Evolutionary conservation across 352 stramenopile species (phyloP), one percentile per base, ranked within the genome.

Genomic region (Globisporangium barbulae): DNA sequence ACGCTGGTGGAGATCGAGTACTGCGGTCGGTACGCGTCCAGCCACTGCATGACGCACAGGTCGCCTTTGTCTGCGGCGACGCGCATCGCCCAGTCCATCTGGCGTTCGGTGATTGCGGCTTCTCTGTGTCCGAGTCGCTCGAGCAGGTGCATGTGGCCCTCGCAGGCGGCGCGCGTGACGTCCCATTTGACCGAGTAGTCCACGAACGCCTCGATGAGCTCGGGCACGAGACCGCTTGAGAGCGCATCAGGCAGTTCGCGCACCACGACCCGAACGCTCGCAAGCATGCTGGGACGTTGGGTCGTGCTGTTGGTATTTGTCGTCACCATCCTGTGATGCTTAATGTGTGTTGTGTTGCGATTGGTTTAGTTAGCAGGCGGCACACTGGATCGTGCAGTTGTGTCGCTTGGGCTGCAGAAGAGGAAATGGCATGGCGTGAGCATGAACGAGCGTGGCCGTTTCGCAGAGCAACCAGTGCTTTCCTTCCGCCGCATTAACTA

Each of bases 11-110:
- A 81, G 35, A 75, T 68, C 30, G 64, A 70, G 35, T 64, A 54
- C 6, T 80, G 47, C 2, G 70, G 68, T 13, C 67, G 44, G 53
- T 82, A 79, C 5, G 57, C 68, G 19, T 61, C 71, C 22, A 85
- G 68, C 72, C 75, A 83, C 60, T 78, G 60, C 15, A 85, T 49
- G 13, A 78, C 65, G 21, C 41, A 21, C 17, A 85, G 54, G 30
- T 73, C 70, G 1, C 76, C 74, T n/a, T 82, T 72, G 7, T 67
- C 78, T 17, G 74, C 76, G 44, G 76, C 74, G 30, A 81, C 74
- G 28, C 68, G 67, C 72, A 85, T 77, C 19, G 53, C 37, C 59
- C 59, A 65, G 48, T 59, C 59, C 48, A 65, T 52, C 33, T 59
- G 59, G 5, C 22, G 47, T 35, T 65, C 59, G 4, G 47, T 49